Percentiles rank a stretch among this genome's conserved stretches.
Conservation (phyloP, 148 eudicot genomes). For the Tetragonia tetragonoides region DNA sequence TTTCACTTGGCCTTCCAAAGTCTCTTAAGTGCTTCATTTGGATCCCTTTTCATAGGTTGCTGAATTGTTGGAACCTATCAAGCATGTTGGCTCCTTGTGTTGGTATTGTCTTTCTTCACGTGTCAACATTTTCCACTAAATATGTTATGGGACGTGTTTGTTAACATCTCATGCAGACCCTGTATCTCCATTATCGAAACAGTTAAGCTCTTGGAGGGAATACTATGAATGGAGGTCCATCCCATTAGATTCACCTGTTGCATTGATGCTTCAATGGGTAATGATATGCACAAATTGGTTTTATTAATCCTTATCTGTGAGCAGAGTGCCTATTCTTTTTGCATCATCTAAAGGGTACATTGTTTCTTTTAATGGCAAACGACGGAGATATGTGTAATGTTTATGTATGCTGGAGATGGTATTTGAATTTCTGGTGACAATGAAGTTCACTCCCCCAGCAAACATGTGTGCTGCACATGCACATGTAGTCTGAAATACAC, state of each 20-base stretch:
- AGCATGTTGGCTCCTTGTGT: conserved; percentile 62
- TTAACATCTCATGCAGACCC: conserved; percentile 55
- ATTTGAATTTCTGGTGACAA: neutral
- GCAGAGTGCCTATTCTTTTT: neutral
- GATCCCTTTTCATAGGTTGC: conserved; percentile 38
- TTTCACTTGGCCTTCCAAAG: neutral
- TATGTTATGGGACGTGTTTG: conserved; percentile 11
- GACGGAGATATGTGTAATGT: neutral
- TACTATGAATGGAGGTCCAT: conserved; percentile 92
- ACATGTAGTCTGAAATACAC: neutral
- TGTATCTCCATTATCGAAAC: conserved; percentile 41
- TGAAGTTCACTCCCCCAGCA: neutral
- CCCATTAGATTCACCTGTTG: conserved; percentile 69
- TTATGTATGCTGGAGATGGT: neutral
- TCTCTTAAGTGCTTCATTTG: neutral
- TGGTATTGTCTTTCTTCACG: conserved; percentile 41
- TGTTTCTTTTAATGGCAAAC: neutral
- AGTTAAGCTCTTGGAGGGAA: conserved; percentile 67
- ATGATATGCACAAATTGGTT: conserved; percentile 1
- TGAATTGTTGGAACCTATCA: conserved; percentile 65
- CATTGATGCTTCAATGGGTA: conserved; percentile 95
- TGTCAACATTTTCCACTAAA: neutral
- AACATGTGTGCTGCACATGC: neutral
- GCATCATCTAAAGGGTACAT: neutral
- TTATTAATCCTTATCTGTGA: neutral